Conservation (phyloP, 345 rosid genomes). For the Nasturtium officinale region DNA sequence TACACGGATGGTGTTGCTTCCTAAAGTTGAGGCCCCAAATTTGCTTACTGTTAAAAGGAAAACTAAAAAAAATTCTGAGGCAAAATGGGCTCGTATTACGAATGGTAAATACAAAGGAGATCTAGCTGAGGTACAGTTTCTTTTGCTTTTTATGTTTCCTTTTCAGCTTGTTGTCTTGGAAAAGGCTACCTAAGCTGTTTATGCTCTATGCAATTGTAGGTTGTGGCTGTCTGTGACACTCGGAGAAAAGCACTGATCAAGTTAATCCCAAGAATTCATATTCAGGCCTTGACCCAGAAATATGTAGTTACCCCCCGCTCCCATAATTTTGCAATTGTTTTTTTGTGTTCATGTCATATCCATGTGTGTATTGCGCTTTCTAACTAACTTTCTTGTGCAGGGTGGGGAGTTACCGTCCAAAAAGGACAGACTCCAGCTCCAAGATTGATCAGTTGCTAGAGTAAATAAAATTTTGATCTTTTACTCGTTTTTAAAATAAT, state of each 20-base stretch:
- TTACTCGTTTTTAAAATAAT: slow-evolving; percentile 5
- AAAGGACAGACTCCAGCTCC: slow-evolving; percentile 67
- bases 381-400: slow-evolving; percentile 46
- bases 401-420: slow-evolving; percentile 73
- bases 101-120: slow-evolving; percentile 95
- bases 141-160: slow-evolving; percentile 11
- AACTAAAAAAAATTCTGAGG: slow-evolving; percentile 53
- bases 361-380: slow-evolving; percentile 8
- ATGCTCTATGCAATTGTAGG: slow-evolving; percentile 48
- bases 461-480: slow-evolving; percentile 58
- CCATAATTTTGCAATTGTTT: background rate
- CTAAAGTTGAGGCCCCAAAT: slow-evolving; percentile 64
- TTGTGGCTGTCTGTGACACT: slow-evolving; percentile 72
- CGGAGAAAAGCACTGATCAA: slow-evolving; percentile 74
- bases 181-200: slow-evolving; percentile 30
- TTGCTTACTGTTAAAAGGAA: slow-evolving; percentile 62
- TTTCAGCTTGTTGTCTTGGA: slow-evolving; percentile 9
- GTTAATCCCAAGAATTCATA: slow-evolving; percentile 91
- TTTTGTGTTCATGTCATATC: slow-evolving; percentile 22
- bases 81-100: slow-evolving; percentile 89
- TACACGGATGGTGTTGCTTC: slow-evolving; percentile 61
- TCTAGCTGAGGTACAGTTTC: slow-evolving; percentile 66
- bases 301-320: slow-evolving; percentile 49
- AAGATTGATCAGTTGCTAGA: slow-evolving; percentile 85
- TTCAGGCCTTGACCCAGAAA: slow-evolving; percentile 77